Conservation (phyloP, 129 eudicot genomes). For the Cynara cardunculus region DNA sequence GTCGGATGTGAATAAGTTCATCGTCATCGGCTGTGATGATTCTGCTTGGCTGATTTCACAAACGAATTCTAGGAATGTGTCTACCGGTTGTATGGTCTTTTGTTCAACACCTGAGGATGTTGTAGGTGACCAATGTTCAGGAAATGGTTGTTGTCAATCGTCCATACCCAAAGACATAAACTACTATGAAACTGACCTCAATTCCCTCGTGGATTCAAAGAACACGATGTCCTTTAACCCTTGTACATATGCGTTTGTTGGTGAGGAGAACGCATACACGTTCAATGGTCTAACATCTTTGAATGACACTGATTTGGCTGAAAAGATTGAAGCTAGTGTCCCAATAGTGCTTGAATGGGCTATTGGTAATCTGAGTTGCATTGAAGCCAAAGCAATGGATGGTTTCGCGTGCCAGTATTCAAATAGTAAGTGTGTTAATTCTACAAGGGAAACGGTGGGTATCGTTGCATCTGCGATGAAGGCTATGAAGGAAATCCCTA, state of each 20-base stretch:
- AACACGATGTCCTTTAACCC: slow-evolving; percentile 5
- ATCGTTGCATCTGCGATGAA: too few species aligned
- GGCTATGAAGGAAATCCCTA: too few species aligned
- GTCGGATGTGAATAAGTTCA: slow-evolving; percentile 32
- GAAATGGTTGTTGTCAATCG: slow-evolving; percentile 47
- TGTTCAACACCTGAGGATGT: slow-evolving; percentile 7
- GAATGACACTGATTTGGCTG: not conserved
- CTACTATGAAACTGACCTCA: not conserved
- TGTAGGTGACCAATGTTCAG: slow-evolving; percentile 26
- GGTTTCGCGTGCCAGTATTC: slow-evolving; percentile 9
- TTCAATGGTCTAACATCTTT: slow-evolving; percentile 11
- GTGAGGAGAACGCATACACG: slow-evolving; percentile 17
- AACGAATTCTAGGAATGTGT: not conserved
- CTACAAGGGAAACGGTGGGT: too few species aligned
- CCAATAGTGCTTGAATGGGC: not conserved
- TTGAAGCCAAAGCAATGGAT: not conserved
- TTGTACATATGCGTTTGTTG: slow-evolving; percentile 44
- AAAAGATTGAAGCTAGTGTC: not conserved
- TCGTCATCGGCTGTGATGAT: slow-evolving; percentile 39
- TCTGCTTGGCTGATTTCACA: slow-evolving; percentile 9
- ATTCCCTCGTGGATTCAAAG: not conserved
- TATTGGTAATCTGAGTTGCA: not conserved
- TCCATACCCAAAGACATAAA: slow-evolving; percentile 26
- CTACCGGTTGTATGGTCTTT: slow-evolving; percentile 24
- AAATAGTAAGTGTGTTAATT: not conserved